Conservation (phyloP, 805 yeast genomes). For the Saturnispora silvae region DNA sequence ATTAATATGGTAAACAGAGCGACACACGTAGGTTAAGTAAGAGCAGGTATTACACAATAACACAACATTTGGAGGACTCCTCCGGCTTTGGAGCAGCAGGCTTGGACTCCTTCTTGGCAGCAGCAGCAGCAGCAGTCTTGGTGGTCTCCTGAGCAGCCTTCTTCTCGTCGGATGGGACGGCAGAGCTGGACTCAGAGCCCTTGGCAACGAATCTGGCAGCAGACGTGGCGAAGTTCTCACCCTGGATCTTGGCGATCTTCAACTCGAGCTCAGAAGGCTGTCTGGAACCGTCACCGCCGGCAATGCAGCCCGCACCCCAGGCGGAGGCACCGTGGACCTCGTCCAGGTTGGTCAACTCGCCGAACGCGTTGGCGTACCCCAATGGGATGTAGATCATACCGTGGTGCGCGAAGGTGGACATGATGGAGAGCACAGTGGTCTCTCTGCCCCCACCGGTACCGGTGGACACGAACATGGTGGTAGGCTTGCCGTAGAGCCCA, state of each 20-base stretch:
- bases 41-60: slow-evolving; percentile 6
- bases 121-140: not conserved
- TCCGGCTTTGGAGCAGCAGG: not conserved
- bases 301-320: slow-evolving; percentile 79
- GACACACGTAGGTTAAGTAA: no score
- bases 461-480: slow-evolving; percentile 62
- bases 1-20: no score
- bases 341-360: slow-evolving; percentile 40
- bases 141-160: slow-evolving; percentile 1
- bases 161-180: not conserved
- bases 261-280: slow-evolving; percentile 52
- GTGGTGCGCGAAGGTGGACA: slow-evolving; percentile 64
- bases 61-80: slow-evolving; percentile 6
- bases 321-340: slow-evolving; percentile 76
- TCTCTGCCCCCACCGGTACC: slow-evolving; percentile 87
- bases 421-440: slow-evolving; percentile 49
- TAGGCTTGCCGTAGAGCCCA: slow-evolving; percentile 62
- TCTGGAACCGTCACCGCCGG: slow-evolving; percentile 73
- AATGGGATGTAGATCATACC: slow-evolving; percentile 74
- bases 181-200: not conserved
- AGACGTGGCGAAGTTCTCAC: slow-evolving; percentile 47
- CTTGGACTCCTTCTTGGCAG: not conserved
- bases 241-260: slow-evolving; percentile 56
- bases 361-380: slow-evolving; percentile 53
- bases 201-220: slow-evolving; percentile 21